phyloP scores from a whole-genome alignment of 2,329 filamentous ascomycete genomes.

The Nothomitra cinnamomea region DNA sequence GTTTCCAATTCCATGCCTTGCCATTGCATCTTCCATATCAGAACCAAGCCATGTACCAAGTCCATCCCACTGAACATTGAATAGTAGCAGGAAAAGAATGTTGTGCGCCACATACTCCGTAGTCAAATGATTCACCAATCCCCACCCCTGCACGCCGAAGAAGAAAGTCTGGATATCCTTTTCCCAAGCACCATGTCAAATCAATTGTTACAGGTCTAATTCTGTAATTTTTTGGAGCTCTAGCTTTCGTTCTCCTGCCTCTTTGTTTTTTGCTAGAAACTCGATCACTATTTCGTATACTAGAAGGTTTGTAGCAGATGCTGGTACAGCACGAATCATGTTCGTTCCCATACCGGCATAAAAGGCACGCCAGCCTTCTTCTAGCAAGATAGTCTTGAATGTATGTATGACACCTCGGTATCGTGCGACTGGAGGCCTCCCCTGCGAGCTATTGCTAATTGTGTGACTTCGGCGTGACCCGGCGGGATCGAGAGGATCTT shows the following conservation, averaged over 20 bases:
- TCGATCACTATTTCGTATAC: slow-evolving; percentile 51
- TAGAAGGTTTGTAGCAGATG: slow-evolving; percentile 92
- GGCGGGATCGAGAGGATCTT: slow-evolving; percentile 26
- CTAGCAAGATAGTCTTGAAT: slow-evolving; percentile 64
- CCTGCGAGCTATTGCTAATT: slow-evolving; percentile 39
- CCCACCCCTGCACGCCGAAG: neutral
- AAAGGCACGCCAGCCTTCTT: slow-evolving; percentile 93
- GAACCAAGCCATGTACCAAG: neutral
- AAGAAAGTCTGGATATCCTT: neutral
- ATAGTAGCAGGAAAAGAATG: neutral
- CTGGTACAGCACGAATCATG: slow-evolving; percentile 87
- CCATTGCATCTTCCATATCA: neutral
- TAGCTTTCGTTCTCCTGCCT: slow-evolving; percentile 27
- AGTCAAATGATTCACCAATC: neutral
- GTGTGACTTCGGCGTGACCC: slow-evolving; percentile 28
- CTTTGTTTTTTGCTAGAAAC: neutral
- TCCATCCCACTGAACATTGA: neutral
- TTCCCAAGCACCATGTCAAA: neutral
- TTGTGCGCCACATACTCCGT: neutral
- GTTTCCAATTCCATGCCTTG: neutral
- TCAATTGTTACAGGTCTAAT: neutral
- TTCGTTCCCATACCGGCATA: slow-evolving; percentile 97
- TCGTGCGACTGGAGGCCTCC: slow-evolving; percentile 22
- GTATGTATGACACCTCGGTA: slow-evolving; percentile 73
- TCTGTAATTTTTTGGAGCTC: slow-evolving; percentile 2